Evolutionary conservation across 1,284 basidiomycete genomes (phyloP).

Genomic region (Cryptococcus floricola): DNA sequence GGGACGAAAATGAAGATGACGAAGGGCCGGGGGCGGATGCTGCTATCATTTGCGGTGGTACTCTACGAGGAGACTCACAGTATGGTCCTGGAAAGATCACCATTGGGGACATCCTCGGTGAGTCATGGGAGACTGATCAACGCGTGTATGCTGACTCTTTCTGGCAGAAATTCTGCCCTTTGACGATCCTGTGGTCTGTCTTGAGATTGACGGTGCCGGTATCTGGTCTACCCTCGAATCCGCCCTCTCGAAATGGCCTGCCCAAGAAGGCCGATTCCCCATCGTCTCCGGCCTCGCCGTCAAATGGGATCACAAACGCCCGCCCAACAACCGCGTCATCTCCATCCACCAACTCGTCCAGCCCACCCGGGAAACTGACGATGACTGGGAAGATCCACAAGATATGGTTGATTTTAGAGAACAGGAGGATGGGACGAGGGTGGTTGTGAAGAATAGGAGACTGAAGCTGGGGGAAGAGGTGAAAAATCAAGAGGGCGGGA

Average conservation of each 20-base stretch:
- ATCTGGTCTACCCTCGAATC: slow-evolving; percentile 80
- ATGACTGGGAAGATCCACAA: slow-evolving; percentile 34
- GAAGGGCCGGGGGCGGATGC: slow-evolving; percentile 60
- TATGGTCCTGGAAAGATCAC: slow-evolving; percentile 78
- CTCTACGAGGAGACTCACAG: slow-evolving; percentile 75
- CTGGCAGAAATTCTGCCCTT: slow-evolving; percentile 75
- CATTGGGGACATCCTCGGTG: slow-evolving; percentile 61
- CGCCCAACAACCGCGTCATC: slow-evolving; percentile 66
- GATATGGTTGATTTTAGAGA: slow-evolving; percentile 44
- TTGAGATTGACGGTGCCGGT: slow-evolving; percentile 70
- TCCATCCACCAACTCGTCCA: slow-evolving; percentile 61
- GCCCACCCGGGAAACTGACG: slow-evolving; percentile 50
- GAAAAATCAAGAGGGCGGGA: slow-evolving; percentile 56
- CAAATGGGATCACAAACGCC: slow-evolving; percentile 71
- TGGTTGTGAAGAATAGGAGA: slow-evolving; percentile 41
- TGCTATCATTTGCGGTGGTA: slow-evolving; percentile 79
- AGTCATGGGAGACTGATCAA: slow-evolving; percentile 2
- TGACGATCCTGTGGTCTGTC: slow-evolving; percentile 76
- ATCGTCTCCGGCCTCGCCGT: slow-evolving; percentile 80
- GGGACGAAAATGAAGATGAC: slow-evolving; percentile 43
- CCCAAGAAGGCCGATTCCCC: slow-evolving; percentile 90
- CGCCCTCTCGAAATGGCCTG: slow-evolving; percentile 73
- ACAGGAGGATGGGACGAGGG: slow-evolving; percentile 49
- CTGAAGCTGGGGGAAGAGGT: slow-evolving; percentile 54
- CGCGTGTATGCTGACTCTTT: neutral